Conservation (phyloP, 202 grass and related monocot genomes). For the Dendrocalamus latiflorus region DNA sequence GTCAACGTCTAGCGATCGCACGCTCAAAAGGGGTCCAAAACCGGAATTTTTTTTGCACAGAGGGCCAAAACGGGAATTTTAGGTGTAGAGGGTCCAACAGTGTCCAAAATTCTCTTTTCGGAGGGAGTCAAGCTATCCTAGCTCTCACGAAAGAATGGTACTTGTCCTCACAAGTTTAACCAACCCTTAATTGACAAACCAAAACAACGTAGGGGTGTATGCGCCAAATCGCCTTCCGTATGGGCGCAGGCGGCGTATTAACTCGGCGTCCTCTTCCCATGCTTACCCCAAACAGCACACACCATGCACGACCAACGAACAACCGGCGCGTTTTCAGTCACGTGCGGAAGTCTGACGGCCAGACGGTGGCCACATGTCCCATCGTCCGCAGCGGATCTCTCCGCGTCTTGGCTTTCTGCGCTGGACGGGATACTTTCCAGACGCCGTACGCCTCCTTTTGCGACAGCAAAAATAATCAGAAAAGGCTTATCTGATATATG, state of each 20-base stretch:
- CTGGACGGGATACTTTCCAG: constrained; percentile 14
- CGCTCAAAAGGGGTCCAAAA: too few species aligned
- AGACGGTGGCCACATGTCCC: neutral
- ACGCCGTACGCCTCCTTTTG: neutral
- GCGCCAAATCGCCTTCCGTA: neutral
- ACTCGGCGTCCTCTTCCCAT: neutral
- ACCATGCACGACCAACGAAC: neutral
- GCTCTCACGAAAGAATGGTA: neutral
- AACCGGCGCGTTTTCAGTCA: neutral
- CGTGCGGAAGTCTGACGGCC: neutral
- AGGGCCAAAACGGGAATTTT: too few species aligned
- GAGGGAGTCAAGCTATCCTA: neutral
- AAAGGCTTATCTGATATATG: neutral
- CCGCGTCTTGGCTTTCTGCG: neutral
- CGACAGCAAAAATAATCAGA: neutral
- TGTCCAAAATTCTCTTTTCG: too few species aligned
- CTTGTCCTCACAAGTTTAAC: neutral
- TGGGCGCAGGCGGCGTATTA: neutral
- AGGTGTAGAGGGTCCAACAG: too few species aligned
- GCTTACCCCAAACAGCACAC: neutral
- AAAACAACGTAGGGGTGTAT: neutral
- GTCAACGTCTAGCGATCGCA: too few species aligned
- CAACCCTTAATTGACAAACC: neutral
- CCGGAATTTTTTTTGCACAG: too few species aligned
- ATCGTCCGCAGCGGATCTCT: neutral